A percentile compares a stretch with the other conserved stretches of the same genome.
Evolutionary conservation across 306 rosid genomes (phyloP).

Genomic region (Cucumis melo): DNA sequence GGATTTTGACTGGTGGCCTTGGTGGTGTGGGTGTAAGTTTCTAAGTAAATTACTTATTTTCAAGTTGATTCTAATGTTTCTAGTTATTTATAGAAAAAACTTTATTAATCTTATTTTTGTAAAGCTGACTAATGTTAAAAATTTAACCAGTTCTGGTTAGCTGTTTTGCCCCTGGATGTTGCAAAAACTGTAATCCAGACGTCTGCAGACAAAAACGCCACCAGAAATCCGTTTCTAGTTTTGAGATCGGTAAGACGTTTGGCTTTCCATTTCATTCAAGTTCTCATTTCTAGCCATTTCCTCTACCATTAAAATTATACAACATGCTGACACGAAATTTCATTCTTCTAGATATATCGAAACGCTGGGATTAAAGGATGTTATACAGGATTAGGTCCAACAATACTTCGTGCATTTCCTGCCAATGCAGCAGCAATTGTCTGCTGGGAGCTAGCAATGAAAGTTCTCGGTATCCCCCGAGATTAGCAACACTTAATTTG

Average conservation of each 20-base stretch:
- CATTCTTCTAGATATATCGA: constrained; percentile 36
- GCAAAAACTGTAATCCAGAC: constrained; percentile 94
- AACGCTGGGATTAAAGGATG: constrained; percentile 74
- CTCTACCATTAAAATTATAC: background rate
- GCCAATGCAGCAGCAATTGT: constrained; percentile 90
- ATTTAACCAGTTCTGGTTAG: constrained; percentile 70
- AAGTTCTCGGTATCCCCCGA: constrained; percentile 50
- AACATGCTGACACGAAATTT: constrained; percentile 1
- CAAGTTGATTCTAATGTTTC: background rate
- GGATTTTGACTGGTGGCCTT: constrained; percentile 74
- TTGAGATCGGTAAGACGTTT: constrained; percentile 42
- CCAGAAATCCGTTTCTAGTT: constrained; percentile 61
- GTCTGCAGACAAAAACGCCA: constrained; percentile 31
- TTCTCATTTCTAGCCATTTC: background rate
- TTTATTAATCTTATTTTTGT: background rate
- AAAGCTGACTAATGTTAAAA: background rate
- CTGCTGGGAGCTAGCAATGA: constrained; percentile 82
- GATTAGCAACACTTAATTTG: constrained; percentile 18
- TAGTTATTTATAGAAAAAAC: background rate
- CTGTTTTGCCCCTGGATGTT: constrained; percentile 83
- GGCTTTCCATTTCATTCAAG: background rate
- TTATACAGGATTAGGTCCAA: constrained; percentile 84
- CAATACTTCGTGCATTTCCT: constrained; percentile 71
- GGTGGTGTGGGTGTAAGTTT: constrained; percentile 67
- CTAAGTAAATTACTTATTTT: background rate